These are phyloP conservation scores for Phytophthora fragariae DNA, from an alignment of 352 stramenopile species.

Conservation along the genomic window DNA sequence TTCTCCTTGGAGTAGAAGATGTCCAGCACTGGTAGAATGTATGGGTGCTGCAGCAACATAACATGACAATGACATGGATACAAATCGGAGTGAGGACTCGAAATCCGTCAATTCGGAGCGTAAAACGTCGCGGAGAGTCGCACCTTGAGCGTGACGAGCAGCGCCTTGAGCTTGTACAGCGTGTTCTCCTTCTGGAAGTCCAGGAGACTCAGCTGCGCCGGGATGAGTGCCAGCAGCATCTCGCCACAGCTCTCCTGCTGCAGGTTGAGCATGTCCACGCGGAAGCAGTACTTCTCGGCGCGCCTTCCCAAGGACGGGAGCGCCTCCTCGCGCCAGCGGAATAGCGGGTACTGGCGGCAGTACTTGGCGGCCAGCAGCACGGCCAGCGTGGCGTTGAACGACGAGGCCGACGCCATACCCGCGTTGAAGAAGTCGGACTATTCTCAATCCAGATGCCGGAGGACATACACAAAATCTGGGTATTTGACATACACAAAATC, in stretches of 20 bases:
- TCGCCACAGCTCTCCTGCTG: constrained; percentile 57
- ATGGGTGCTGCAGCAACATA: constrained; percentile 59
- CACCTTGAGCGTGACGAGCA: constrained; percentile 82
- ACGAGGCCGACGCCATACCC: constrained; percentile 39
- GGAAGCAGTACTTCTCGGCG: constrained; percentile 75
- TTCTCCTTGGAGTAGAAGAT: constrained; percentile 76
- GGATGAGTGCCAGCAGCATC: constrained; percentile 72
- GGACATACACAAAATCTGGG: no score
- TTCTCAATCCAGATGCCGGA: no score
- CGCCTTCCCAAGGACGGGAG: constrained; percentile 64
- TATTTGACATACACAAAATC: no score
- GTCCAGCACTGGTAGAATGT: constrained; percentile 73
- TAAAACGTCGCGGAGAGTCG: neutral
- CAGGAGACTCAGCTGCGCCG: constrained; percentile 61
- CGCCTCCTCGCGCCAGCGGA: constrained; percentile 75
- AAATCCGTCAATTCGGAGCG: constrained; percentile 3
- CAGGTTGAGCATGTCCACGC: constrained; percentile 76
- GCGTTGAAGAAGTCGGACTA: neutral
- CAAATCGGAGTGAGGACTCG: neutral
- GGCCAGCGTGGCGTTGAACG: constrained; percentile 66
- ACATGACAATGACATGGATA: neutral
- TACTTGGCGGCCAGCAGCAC: constrained; percentile 82
- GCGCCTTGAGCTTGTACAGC: constrained; percentile 76
- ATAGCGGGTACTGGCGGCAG: constrained; percentile 73
- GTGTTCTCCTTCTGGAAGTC: constrained; percentile 65